Base-by-base conservation (phyloP, 192 early-diverging fungal genomes). In the Oehlia diaphana region DNA sequence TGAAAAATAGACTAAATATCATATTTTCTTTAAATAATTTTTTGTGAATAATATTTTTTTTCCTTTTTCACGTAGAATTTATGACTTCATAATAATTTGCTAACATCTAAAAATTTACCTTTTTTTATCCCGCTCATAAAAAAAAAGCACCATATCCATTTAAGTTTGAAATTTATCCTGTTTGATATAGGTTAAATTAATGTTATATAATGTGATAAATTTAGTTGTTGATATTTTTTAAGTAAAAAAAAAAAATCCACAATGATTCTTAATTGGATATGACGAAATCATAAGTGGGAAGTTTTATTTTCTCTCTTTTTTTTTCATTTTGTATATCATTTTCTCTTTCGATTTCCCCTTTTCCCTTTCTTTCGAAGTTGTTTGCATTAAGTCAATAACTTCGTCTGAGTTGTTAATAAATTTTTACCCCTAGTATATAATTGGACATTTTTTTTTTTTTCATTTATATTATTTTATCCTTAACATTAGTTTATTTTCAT, bases 391-490 rank as follows among this genome's bases (percentile, higher is more conserved):
- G 39, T 10, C n/a, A 42, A 39, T n/a, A 70, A 70, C 68, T 42
- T 70, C 68, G 68, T 39, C 39, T 70, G 68, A 26, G 68, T 70
- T 70, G 68, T 70, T 70, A 70, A 70, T 70, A 70, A 39, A 39
- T 37, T 58, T 58, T 58, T 58, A 21, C 39, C 39, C 39, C 39
- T 58, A 21, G 14, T 58, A 58, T 21, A 58, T 21, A 7, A 21
- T 53, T 58, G 53, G 53, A 58, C 53, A 58, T 58, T 21, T 19
- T 58, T 53, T 53, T 16, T 2, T 53, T 58, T 19, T 21, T 6
- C 53, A 0, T 58, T 58, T 58, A 13, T 50, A 14, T 50, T 50
- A 14, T 13, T 14, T 14, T 50, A 12, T 13, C 49, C 3, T 58
- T 58, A 2, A 19, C 4, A 58, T 19, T 19, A 58, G 13, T 58